Evolutionary conservation across 352 stramenopile genomes (phyloP), one percentile per base, ranked within the genome.

Genomic region (Phytophthora sp.): DNA sequence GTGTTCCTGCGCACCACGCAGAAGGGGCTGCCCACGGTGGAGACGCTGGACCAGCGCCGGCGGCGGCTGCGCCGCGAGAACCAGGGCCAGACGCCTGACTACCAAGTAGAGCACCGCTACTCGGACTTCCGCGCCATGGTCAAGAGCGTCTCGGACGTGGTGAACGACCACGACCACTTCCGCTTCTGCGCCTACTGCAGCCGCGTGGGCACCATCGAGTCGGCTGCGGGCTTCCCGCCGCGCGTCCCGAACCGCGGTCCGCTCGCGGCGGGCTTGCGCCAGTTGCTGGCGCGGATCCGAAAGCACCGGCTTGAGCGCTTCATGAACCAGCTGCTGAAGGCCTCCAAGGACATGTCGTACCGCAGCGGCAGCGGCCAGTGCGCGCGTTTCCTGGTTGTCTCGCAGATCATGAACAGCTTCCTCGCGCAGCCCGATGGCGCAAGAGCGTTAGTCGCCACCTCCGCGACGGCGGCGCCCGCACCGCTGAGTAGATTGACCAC

Each of bases 161-260:
- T 80, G 11, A 60, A 68, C 13, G 57, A 84, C 37, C 54, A 60
- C 44, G 48, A 77, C 43, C 78, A 90, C 54, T 39, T 62, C 27
- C 79, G 81, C 38, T 88, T 76, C 54, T 90, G 81, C 57, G 56
- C 49, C 4, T 88, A 84, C 54, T 90, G 81, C 60, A 69, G 53
- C 24, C 65, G 56, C 9, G 62, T 90, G n/a, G 37, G 76, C 41
- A 85, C 69, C 61, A 41, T 74, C 5, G 54, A 72, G 5, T 64
- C 63, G n/a, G 69, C 65, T 1, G 72, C 54, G 0, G 24, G 76
- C n/a, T 90, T 90, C 31, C 76, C 81, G 24, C 73, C 77, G 27
- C 81, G 81, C 1, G 64, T 59, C 5, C 65, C 70, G 13, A 35
- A 76, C 13, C 34, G 59, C 20, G 54, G 59, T 15, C 65, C 37